These are phyloP conservation scores for Populus deltoides DNA, from an alignment of 345 rosid species.

Conservation along the genomic window DNA sequence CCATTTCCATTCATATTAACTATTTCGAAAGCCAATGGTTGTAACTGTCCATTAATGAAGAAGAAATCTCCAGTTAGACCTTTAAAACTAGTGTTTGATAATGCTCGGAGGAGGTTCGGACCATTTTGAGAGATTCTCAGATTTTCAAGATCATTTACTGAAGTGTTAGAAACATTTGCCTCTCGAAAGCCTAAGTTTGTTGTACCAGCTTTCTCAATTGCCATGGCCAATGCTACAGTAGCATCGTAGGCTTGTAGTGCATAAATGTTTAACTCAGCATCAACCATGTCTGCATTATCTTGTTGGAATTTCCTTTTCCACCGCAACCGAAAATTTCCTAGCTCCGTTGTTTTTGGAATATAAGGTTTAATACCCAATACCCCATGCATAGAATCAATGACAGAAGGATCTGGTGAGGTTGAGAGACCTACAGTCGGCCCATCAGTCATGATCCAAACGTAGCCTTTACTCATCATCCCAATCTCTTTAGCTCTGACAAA, in stretches of 20 bases:
- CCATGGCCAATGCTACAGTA: constrained; percentile 30
- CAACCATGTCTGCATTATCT: constrained; percentile 17
- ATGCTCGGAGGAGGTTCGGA: constrained; percentile 11
- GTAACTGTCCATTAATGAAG: constrained; percentile 30
- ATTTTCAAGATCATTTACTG: not conserved
- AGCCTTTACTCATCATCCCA: constrained; percentile 27
- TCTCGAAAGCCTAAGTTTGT: not conserved
- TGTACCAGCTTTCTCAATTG: constrained; percentile 22
- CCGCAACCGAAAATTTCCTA: constrained; percentile 20
- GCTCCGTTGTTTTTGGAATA: constrained; percentile 14
- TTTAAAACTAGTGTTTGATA: constrained; percentile 21
- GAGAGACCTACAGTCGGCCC: constrained; percentile 19
- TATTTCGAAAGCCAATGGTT: constrained; percentile 27
- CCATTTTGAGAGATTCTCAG: constrained; percentile 25
- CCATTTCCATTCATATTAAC: constrained; percentile 31
- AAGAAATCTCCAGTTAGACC: constrained; percentile 39
- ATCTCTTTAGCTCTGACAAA: too few relatives aligned
- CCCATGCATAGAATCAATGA: constrained; percentile 42
- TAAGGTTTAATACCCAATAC: constrained; percentile 33
- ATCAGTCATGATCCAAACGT: constrained; percentile 48
- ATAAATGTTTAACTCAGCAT: constrained; percentile 16
- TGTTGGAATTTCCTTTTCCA: constrained; percentile 27
- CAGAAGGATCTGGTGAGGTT: not conserved
- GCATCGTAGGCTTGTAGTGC: constrained; percentile 47
- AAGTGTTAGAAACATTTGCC: not conserved